These are phyloP conservation scores for Paraconiothyrium brasiliense DNA, from an alignment of 2,329 filamentous ascomycete genomes.

Conservation along the genomic window DNA sequence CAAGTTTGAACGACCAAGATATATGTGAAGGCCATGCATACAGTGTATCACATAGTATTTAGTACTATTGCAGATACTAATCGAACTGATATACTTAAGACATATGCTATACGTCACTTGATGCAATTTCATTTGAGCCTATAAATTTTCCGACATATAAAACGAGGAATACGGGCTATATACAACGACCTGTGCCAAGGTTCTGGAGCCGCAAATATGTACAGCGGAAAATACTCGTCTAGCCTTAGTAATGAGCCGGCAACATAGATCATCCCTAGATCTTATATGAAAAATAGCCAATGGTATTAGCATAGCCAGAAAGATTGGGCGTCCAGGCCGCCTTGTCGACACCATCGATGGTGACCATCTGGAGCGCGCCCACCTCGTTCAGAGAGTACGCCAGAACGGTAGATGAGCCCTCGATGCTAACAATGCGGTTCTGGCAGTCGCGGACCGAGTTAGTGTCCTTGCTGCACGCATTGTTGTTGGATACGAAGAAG, in stretches of 20 bases:
- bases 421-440: conserved; percentile 60
- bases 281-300: conserved; percentile 47
- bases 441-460: conserved; percentile 57
- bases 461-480: conserved; percentile 40
- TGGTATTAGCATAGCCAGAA: conserved; percentile 50
- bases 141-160: not conserved
- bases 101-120: not conserved
- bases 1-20: not conserved
- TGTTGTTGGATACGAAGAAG: conserved; percentile 72
- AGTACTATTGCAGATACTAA: no score
- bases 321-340: conserved; percentile 60
- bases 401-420: conserved; percentile 51
- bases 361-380: conserved; percentile 58
- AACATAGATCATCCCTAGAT: conserved; percentile 25
- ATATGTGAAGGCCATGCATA: not conserved
- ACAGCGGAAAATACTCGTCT: not conserved
- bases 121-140: not conserved
- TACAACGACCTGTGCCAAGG: conserved; percentile 1
- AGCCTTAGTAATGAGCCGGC: not conserved
- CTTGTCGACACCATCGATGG: conserved; percentile 54
- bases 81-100: no score
- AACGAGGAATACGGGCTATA: not conserved
- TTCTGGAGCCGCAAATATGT: conserved; percentile 8
- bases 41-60: no score
- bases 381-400: conserved; percentile 62